A percentile compares a stretch with the other conserved stretches of the same genome.
Conservation (phyloP, 352 stramenopile genomes). For the Poterioochromonas sp. region DNA sequence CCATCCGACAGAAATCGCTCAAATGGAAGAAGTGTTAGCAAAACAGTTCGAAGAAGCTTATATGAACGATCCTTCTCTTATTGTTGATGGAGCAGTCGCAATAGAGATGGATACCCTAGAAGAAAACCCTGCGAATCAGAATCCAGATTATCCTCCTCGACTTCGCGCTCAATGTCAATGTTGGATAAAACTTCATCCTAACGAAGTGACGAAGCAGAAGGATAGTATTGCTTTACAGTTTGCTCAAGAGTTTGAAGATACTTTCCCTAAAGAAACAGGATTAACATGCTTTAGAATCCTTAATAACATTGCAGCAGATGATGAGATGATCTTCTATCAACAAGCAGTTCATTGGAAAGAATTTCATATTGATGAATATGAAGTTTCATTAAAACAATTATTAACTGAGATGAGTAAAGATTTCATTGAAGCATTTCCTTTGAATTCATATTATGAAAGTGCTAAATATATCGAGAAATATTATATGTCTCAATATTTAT, state of each 20-base stretch:
- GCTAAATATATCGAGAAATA: slow-evolving; percentile 4
- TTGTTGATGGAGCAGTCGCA: slow-evolving; percentile 7
- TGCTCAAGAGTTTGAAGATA: slow-evolving; percentile 1
- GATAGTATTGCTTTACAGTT: background rate
- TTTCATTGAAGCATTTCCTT: background rate
- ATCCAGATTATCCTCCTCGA: too few species aligned
- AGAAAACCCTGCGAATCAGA: too few species aligned
- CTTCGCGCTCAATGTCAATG: background rate
- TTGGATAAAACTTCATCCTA: slow-evolving; percentile 10
- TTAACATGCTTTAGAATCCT: background rate
- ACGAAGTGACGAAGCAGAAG: background rate
- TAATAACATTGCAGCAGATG: background rate
- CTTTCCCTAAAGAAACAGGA: background rate
- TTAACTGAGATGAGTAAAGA: background rate
- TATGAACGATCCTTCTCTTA: too few species aligned
- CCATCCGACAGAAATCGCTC: background rate
- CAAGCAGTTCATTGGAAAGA: slow-evolving; percentile 8
- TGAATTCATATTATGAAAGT: background rate
- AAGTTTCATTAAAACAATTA: background rate
- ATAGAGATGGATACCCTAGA: background rate
- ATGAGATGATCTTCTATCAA: slow-evolving; percentile 2
- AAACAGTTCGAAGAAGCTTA: background rate
- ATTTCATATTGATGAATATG: slow-evolving; percentile 13
- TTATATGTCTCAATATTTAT: background rate
- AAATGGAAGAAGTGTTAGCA: background rate